Evolutionary conservation across 768 basidiomycete genomes (phyloP).

Genomic region (Kwoniella bestiolae): DNA sequence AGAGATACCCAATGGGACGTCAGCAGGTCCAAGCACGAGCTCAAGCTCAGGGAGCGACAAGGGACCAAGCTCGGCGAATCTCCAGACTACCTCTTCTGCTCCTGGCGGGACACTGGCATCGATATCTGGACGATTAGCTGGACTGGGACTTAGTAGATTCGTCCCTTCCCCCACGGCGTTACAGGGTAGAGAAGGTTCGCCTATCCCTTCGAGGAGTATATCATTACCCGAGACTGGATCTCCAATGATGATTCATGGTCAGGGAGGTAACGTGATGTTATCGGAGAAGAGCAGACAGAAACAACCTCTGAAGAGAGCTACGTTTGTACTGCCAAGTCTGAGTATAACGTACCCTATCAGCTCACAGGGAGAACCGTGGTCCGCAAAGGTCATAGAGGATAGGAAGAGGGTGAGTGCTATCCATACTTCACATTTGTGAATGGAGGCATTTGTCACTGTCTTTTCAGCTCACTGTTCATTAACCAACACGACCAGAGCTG

Average conservation of each 20-base stretch:
- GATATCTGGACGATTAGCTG: conserved; percentile 41
- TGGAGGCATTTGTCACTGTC: not conserved
- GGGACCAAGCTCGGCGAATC: conserved; percentile 8
- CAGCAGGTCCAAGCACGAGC: conserved; percentile 21
- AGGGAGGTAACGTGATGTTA: conserved; percentile 3
- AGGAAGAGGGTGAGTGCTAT: conserved; percentile 70
- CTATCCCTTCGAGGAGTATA: conserved; percentile 22
- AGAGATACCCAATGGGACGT: conserved; percentile 15
- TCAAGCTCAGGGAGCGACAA: not conserved
- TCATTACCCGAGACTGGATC: conserved; percentile 25
- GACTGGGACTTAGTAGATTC: conserved; percentile 46
- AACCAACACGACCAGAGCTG: conserved; percentile 16
- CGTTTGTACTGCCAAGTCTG: conserved; percentile 86
- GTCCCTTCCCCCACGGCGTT: conserved; percentile 23
- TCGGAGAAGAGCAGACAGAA: conserved; percentile 48
- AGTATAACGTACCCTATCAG: conserved; percentile 90
- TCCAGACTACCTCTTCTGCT: conserved; percentile 24
- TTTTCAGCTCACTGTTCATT: too few species aligned
- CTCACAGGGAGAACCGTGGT: conserved; percentile 78
- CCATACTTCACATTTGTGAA: not conserved
- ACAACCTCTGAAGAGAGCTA: conserved; percentile 79
- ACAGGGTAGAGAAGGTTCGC: conserved; percentile 13
- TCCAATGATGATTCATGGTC: conserved; percentile 5
- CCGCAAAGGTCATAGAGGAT: conserved; percentile 76
- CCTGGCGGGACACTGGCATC: conserved; percentile 48